Conservation (phyloP, 2,329 filamentous ascomycete genomes). For the Xylariaceae sp. region DNA sequence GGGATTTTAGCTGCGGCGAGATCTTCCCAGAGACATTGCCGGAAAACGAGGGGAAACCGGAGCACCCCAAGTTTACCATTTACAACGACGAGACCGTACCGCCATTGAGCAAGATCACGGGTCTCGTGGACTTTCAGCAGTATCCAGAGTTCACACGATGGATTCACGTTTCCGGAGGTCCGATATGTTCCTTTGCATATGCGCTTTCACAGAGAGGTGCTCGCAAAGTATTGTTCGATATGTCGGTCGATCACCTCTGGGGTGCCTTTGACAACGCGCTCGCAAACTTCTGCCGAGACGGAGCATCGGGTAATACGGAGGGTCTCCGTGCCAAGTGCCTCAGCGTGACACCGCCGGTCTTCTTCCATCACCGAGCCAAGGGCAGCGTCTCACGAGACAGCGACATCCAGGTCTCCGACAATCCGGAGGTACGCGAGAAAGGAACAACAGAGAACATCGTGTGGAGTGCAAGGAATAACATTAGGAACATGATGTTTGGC, state of each 20-base stretch:
- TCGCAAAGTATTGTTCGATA: constrained; percentile 28
- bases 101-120: constrained; percentile 25
- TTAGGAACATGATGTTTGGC: constrained; percentile 31
- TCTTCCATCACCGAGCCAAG: constrained; percentile 32
- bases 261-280: constrained; percentile 33
- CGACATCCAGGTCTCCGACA: constrained; percentile 28
- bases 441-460: constrained; percentile 34
- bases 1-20: constrained; percentile 23
- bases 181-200: constrained; percentile 32
- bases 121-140: constrained; percentile 27
- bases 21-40: constrained; percentile 28
- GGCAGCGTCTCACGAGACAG: constrained; percentile 28
- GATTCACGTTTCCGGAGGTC: constrained; percentile 27
- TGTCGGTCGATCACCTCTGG: constrained; percentile 29
- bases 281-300: constrained; percentile 30
- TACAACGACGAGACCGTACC: constrained; percentile 28
- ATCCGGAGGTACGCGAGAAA: constrained; percentile 23
- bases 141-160: constrained; percentile 25
- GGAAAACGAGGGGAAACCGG: constrained; percentile 26
- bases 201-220: constrained; percentile 29
- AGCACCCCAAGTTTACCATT: constrained; percentile 26
- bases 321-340: constrained; percentile 32
- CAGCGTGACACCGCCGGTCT: constrained; percentile 32
- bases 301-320: constrained; percentile 19
- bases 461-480: constrained; percentile 33